These are phyloP conservation scores for Aquilaria yunnanensis DNA, from an alignment of 345 rosid genomes.

Conservation along the genomic window DNA sequence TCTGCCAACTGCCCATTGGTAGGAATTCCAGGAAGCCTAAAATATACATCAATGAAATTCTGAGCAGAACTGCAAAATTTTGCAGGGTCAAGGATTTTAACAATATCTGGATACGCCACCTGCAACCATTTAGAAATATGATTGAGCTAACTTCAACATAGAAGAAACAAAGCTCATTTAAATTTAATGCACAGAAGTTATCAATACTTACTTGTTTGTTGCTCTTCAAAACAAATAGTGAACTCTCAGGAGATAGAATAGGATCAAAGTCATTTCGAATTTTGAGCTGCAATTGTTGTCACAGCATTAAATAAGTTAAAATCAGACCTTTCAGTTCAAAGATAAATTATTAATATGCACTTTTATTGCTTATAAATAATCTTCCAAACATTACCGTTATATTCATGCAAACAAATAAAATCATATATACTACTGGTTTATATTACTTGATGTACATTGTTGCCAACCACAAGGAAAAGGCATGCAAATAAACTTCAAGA, in stretches of 20 bases:
- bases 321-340: conserved; percentile 5
- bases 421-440: no score
- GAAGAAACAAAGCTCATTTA: conserved; percentile 7
- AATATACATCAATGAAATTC: conserved; percentile 86
- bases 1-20: conserved; percentile 79
- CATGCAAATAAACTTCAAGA: no score
- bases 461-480: no score
- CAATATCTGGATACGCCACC: conserved; percentile 87
- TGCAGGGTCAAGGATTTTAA: conserved; percentile 71
- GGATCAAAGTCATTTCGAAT: conserved; percentile 99
- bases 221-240: conserved; percentile 93
- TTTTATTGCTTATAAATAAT: neutral
- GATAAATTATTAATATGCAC: neutral
- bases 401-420: no score
- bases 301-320: conserved; percentile 9
- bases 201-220: conserved; percentile 65
- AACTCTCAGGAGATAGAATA: conserved; percentile 98
- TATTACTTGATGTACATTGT: no score
- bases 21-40: conserved; percentile 86
- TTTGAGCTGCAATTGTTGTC: conserved; percentile 59
- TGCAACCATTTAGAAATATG: conserved; percentile 22
- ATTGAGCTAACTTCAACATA: neutral
- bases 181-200: conserved; percentile 6
- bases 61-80: conserved; percentile 91
- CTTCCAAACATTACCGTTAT: no score